phyloP scores from a whole-genome alignment of 1,139 yeast species.

The Diutina rugosa region DNA sequence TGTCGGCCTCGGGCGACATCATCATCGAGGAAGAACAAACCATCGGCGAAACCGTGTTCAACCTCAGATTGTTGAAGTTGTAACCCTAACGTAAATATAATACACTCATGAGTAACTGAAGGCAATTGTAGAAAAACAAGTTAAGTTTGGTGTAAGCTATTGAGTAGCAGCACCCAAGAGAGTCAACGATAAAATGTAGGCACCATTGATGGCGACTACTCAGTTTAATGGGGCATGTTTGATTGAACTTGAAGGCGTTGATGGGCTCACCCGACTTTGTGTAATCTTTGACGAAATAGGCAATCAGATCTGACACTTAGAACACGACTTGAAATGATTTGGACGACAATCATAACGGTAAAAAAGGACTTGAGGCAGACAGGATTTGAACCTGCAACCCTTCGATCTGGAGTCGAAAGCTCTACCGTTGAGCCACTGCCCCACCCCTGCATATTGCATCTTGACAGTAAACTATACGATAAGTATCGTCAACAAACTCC shows the following conservation, averaged over 20 bases:
- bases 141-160: not conserved
- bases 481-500: too few relatives aligned
- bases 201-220: not conserved
- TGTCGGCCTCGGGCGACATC: slow-evolving; percentile 24
- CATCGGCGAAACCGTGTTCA: slow-evolving; percentile 76
- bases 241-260: too few relatives aligned
- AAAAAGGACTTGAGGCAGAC: slow-evolving; percentile 9
- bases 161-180: too few relatives aligned
- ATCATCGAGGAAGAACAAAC: slow-evolving; percentile 85
- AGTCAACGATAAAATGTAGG: not conserved
- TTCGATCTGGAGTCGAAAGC: slow-evolving; percentile 67
- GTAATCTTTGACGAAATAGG: too few relatives aligned
- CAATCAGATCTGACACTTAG: too few relatives aligned
- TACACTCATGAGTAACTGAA: not conserved
- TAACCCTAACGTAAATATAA: slow-evolving; percentile 9
- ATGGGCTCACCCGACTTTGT: too few relatives aligned
- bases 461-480: too few relatives aligned
- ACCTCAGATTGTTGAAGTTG: slow-evolving; percentile 63
- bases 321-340: too few relatives aligned
- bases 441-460: slow-evolving; percentile 13
- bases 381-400: slow-evolving; percentile 12
- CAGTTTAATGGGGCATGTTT: too few relatives aligned
- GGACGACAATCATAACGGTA: not conserved
- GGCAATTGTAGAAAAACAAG: too few relatives aligned
- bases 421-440: slow-evolving; percentile 93